Evolutionary conservation across 139 green algal species (phyloP), one percentile per base, ranked within the genome.

Genomic region (Chlamydomonas sp.): DNA sequence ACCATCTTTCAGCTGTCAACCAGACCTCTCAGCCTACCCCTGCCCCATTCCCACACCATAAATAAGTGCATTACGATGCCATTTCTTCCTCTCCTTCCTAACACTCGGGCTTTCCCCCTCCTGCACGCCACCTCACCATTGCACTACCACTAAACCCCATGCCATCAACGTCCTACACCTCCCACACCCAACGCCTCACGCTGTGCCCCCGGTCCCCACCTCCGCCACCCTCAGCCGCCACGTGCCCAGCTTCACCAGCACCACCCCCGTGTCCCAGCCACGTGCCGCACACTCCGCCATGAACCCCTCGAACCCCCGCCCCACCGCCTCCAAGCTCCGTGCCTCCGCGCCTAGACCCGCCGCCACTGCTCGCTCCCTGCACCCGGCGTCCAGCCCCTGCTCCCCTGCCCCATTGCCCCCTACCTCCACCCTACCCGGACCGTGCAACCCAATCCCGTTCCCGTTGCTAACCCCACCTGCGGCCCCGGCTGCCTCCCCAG

Each of bases 211-310:
- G 31, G 31, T 49, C 31, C 31, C 57, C 20, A 0, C 62, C 78
- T n/a, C 6, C 12, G 62, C 73, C n/a, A 81, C 72, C 49, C 83
- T n/a, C 66, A 88, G n/a, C 84, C 84, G 63, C n/a, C 17, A 57
- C 2, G 18, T 18, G 9, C 84, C 84, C 31, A 15, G 6, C 76
- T 83, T 78, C 64, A 88, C 83, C 17, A 80, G 76, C 64, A 88
- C 76, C 75, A 69, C 64, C 3, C 66, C 84, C 76, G 78, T 72
- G 75, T 83, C 76, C 84, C 84, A 88, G 0, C 84, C 84, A 9
- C 58, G 66, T 1, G 2, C 18, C 75, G 49, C 58, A 6, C 64
- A 69, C 1, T 17, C 84, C 64, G 4, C 58, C 63, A 78, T 2
- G 58, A 88, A 88, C 7, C 8, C 57, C 0, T 16, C 76, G 58